Evolutionary conservation across 2,329 filamentous ascomycete genomes (phyloP).

Genomic region (Penicillium janthinellum): DNA sequence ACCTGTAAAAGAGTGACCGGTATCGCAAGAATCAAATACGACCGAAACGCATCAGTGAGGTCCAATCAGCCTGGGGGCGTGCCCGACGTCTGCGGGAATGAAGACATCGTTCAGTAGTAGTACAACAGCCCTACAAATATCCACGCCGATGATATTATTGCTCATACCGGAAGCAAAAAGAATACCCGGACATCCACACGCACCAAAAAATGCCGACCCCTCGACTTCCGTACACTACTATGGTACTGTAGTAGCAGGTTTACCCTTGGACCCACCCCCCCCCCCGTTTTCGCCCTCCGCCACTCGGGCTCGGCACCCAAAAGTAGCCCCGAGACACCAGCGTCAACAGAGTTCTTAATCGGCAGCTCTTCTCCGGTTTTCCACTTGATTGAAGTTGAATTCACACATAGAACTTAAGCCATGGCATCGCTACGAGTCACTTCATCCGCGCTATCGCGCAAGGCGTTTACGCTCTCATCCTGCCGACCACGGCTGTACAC

Average conservation of each 20-base stretch:
- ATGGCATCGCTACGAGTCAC: conserved; percentile 34
- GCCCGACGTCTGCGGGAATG: too few species aligned
- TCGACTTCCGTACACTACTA: too few species aligned
- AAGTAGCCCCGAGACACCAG: conserved; percentile 32
- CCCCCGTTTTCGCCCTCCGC: neutral
- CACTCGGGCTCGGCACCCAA: conserved; percentile 26
- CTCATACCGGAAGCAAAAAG: neutral
- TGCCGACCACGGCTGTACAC: conserved; percentile 28
- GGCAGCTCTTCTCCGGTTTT: neutral
- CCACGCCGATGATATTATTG: neutral
- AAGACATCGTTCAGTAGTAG: too few species aligned
- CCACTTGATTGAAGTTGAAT: neutral
- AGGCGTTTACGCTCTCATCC: conserved; percentile 22
- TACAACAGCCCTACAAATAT: too few species aligned
- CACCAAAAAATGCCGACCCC: neutral
- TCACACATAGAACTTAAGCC: neutral
- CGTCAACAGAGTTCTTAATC: conserved; percentile 16
- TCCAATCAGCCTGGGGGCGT: too few species aligned
- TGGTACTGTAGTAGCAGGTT: too few species aligned
- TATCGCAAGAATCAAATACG: too few species aligned
- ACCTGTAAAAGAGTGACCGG: neutral
- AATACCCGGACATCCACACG: neutral
- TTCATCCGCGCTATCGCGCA: conserved; percentile 27
- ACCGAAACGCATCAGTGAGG: too few species aligned
- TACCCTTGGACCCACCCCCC: neutral